A percentile compares a stretch with the other conserved stretches of the same genome.
Evolutionary conservation across 202 grass and related monocot species (phyloP).

Genomic region (Schoenoplectus triqueter): DNA sequence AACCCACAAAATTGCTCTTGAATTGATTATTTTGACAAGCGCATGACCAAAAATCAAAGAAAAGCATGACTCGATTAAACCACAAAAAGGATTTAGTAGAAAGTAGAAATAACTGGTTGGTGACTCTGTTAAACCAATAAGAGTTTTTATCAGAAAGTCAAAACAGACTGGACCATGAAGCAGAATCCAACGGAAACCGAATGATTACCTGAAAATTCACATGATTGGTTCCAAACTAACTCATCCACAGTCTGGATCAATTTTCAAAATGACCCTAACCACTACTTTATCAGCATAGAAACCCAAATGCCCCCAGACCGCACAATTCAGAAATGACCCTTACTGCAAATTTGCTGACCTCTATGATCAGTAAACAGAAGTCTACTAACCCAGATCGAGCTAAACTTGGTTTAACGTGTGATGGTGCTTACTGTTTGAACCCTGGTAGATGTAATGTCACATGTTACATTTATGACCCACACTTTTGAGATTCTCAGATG

Average conservation of each 20-base stretch:
- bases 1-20: background rate
- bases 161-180: background rate
- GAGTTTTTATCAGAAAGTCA: background rate
- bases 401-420: background rate
- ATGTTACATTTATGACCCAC: background rate
- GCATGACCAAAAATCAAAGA: background rate
- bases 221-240: background rate
- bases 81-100: too few relatives aligned
- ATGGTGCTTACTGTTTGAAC: background rate
- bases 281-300: background rate
- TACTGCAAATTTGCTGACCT: background rate
- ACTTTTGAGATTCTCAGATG: constrained; percentile 54
- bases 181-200: background rate
- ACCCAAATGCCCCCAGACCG: background rate
- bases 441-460: background rate
- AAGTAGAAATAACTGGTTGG: too few relatives aligned
- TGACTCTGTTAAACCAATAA: background rate
- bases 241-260: background rate
- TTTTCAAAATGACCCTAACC: background rate
- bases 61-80: background rate
- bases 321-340: background rate
- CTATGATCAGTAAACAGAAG: background rate
- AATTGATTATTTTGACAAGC: background rate
- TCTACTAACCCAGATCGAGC: background rate
- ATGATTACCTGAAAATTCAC: background rate